Conservation (phyloP, 2,329 filamentous ascomycete genomes). For the Aspergillus sp. region DNA sequence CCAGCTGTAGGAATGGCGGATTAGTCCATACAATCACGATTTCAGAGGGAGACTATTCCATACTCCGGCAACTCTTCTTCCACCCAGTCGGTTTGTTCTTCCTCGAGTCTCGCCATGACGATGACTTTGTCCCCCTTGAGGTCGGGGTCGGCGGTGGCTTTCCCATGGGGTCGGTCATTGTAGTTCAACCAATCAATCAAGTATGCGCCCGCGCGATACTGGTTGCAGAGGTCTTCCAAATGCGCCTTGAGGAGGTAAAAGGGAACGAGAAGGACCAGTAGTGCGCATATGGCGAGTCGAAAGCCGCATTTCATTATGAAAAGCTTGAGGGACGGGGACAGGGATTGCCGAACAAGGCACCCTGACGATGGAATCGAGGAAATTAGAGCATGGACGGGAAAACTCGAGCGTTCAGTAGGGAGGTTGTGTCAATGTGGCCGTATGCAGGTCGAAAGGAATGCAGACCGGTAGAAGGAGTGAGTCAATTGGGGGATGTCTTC, state of each 20-base stretch:
- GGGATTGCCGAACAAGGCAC: neutral
- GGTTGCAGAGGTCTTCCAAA: conserved; percentile 33
- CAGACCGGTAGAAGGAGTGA: neutral
- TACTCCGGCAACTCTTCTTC: conserved; percentile 46
- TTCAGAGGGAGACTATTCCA: conserved; percentile 2
- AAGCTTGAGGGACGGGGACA: neutral
- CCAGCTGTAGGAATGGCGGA: conserved; percentile 33
- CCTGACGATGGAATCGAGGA: neutral
- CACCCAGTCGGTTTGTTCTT: conserved; percentile 48
- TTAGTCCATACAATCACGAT: neutral
- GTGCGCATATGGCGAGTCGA: conserved; percentile 26
- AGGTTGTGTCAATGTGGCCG: neutral
- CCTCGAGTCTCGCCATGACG: conserved; percentile 45
- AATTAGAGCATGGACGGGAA: neutral
- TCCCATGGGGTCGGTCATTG: conserved; percentile 9
- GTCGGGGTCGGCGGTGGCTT: conserved; percentile 3
- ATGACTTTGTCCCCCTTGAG: conserved; percentile 38
- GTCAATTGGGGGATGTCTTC: neutral
- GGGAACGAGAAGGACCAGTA: conserved; percentile 24
- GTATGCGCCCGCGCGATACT: conserved; percentile 38
- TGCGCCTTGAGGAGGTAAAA: conserved; percentile 32
- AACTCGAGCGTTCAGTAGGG: too few relatives aligned
- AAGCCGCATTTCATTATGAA: conserved; percentile 30
- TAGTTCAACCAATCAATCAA: conserved; percentile 29
- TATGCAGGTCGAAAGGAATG: neutral